Conservation (phyloP, 768 basidiomycete genomes). For the Mrakia frigida region DNA sequence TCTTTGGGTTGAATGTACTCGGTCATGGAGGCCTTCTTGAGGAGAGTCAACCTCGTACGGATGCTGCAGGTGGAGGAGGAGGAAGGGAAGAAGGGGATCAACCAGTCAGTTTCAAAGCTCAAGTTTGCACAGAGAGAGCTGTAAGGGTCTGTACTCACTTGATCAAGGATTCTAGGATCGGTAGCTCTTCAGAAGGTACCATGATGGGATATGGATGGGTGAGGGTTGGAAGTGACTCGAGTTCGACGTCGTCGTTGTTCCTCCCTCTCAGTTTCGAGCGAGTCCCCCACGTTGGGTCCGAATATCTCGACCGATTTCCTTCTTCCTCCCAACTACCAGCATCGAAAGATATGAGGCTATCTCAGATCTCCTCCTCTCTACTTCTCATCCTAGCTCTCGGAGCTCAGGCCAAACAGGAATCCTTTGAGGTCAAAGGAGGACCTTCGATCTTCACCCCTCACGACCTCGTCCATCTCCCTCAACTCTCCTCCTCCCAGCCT, state of each 20-base stretch:
- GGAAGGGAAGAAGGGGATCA: constrained; percentile 29
- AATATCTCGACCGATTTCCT: background rate
- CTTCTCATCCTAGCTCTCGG: background rate
- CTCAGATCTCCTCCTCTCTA: background rate
- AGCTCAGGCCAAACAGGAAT: background rate
- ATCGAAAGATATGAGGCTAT: background rate
- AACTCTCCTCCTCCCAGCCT: background rate
- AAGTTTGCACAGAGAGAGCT: constrained; percentile 26
- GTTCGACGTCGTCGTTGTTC: background rate
- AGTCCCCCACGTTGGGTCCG: background rate
- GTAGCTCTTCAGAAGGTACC: constrained; percentile 58
- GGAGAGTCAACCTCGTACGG: constrained; percentile 49
- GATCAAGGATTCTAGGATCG: constrained; percentile 90
- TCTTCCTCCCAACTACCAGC: background rate
- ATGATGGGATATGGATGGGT: background rate
- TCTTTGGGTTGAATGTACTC: constrained; percentile 80
- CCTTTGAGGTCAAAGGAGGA: background rate
- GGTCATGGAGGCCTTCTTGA: constrained; percentile 79
- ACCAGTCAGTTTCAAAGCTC: constrained; percentile 36
- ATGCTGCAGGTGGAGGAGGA: constrained; percentile 55
- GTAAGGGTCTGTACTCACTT: constrained; percentile 54
- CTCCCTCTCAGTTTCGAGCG: too few relatives aligned
- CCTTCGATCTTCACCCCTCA: constrained; percentile 1
- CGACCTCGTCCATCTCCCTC: constrained; percentile 25
- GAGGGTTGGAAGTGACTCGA: background rate